Evolutionary conservation across 2,329 filamentous ascomycete species (phyloP), one percentile per base, ranked within the genome.

Genomic region (Plectosphaerella cucumerina): DNA sequence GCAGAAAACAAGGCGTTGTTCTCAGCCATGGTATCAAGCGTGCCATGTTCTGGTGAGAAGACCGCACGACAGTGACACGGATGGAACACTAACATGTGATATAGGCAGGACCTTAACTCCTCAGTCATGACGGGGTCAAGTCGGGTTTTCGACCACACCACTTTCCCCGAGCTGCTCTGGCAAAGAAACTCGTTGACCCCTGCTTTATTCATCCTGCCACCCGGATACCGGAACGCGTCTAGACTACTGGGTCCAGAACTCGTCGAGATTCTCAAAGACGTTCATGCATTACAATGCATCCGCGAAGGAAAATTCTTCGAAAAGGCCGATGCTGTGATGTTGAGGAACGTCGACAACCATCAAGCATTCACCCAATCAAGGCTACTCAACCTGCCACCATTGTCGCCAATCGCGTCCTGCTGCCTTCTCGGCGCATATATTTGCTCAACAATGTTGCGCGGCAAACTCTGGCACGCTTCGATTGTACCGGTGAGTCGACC

Each of bases 101-200:
- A 49, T 9, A 74, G 71, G 72, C 71, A 74, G 57, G 72, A 75
- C 44, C 53, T 75, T 44, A 72, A 75, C 52, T 63, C 67, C 0
- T 67, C 67, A 0, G 53, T 74, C 18, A 48, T 75, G 51, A 60
- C 69, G 17, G 69, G 70, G 0, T 70, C 71, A 1, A 61, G 35
- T 3, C 72, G 70, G 0, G 60, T 72, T 6, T 63, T 73, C 17
- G 57, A 69, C 45, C 70, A 75, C 50, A 68, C 56, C 2, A 73
- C 70, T 0, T 75, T 75, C 26, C 12, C 62, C 2, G 72, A 75
- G 51, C 64, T 75, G 14, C 58, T 59, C 0, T 75, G 71, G 71
- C 60, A 12, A 41, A 59, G 72, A 59, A 63, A 73, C 49, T 50
- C 61, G 1, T 64, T 68, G 15, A 35, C 61, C 0, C 52, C 62